phyloP scores from a whole-genome alignment of 768 basidiomycete species.

The Naganishia friedmannii region DNA sequence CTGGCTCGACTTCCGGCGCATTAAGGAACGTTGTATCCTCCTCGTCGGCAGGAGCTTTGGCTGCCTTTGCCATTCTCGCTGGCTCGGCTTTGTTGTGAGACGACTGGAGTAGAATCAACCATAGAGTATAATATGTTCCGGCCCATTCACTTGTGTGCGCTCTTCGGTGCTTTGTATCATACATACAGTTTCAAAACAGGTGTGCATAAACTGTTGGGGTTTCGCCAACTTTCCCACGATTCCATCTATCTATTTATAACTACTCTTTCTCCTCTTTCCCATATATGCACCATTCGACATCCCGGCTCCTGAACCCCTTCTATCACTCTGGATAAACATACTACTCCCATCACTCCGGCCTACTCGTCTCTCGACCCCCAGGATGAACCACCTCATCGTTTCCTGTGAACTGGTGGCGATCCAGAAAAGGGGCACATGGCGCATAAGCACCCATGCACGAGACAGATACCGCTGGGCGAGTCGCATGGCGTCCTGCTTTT shows the following conservation, averaged over 20 bases:
- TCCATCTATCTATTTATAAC: slow-evolving; percentile 5
- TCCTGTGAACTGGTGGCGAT: slow-evolving; percentile 18
- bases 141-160: neutral
- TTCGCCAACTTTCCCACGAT: neutral
- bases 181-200: neutral
- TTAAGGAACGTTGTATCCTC: slow-evolving; percentile 5
- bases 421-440: slow-evolving; percentile 12
- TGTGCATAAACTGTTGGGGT: neutral
- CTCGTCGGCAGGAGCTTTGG: neutral
- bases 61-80: neutral
- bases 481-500: neutral
- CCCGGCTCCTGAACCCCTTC: neutral
- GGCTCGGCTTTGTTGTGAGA: neutral
- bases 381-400: slow-evolving; percentile 13
- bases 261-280: slow-evolving; percentile 21
- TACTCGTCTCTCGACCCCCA: neutral
- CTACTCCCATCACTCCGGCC: slow-evolving; percentile 10
- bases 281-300: neutral
- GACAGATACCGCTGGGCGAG: neutral
- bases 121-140: neutral
- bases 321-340: neutral
- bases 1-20: neutral
- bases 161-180: neutral
- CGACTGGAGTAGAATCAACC: neutral
- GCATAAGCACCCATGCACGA: neutral